Conservation (phyloP, 768 basidiomycete genomes). For the Boletus edulis region DNA sequence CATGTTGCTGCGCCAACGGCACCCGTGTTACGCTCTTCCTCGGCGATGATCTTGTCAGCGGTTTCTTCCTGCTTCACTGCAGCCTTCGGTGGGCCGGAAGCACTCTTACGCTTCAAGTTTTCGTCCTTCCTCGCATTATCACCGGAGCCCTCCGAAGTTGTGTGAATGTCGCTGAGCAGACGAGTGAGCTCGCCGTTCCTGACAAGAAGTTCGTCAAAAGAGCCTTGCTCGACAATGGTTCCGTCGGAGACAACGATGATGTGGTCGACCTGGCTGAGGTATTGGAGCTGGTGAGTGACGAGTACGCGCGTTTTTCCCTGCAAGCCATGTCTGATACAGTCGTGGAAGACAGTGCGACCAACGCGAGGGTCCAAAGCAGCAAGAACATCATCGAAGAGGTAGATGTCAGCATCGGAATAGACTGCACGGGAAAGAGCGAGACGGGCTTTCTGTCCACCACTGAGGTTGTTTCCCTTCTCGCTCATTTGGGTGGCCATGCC, state of each 20-base stretch:
- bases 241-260: conserved; percentile 49
- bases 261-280: conserved; percentile 38
- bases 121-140: conserved; percentile 12
- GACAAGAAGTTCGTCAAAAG: conserved; percentile 38
- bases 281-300: conserved; percentile 32
- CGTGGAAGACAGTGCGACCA: conserved; percentile 32
- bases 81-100: conserved; percentile 4
- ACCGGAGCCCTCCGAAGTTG: conserved; percentile 2
- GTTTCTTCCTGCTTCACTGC: conserved; percentile 9
- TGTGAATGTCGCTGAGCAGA: conserved; percentile 22
- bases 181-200: conserved; percentile 26
- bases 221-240: conserved; percentile 42
- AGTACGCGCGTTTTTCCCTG: conserved; percentile 27
- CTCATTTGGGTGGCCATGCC: conserved; percentile 43
- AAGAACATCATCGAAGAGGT: conserved; percentile 47
- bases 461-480: conserved; percentile 44
- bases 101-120: conserved; percentile 19
- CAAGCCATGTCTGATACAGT: conserved; percentile 23
- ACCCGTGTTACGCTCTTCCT: conserved; percentile 26
- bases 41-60: conserved; percentile 17
- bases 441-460: conserved; percentile 51
- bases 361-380: conserved; percentile 47
- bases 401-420: conserved; percentile 40
- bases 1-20: conserved; percentile 24
- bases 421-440: conserved; percentile 46